Conservation (phyloP, 2,329 filamentous ascomycete genomes). For the Alternaria gansuensis region DNA sequence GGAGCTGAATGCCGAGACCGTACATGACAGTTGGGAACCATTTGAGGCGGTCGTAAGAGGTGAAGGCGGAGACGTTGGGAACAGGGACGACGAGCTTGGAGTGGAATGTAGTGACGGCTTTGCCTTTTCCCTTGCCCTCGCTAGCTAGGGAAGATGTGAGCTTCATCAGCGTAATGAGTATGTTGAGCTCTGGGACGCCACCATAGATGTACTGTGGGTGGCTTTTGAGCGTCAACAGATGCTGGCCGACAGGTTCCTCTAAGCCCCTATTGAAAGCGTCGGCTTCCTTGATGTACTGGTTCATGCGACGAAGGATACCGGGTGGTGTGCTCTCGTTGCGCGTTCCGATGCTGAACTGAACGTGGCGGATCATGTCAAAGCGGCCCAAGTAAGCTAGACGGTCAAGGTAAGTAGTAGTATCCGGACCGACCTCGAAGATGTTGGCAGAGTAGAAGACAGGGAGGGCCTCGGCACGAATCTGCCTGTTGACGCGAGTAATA, state of each 20-base stretch:
- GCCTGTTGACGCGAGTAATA: slow-evolving; percentile 27
- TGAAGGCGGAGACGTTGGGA: slow-evolving; percentile 18
- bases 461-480: slow-evolving; percentile 28
- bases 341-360: slow-evolving; percentile 22
- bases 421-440: slow-evolving; percentile 25
- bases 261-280: slow-evolving; percentile 18
- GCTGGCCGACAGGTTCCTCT: not conserved
- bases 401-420: slow-evolving; percentile 33
- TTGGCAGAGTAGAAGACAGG: slow-evolving; percentile 36
- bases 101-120: not conserved
- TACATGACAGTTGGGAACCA: slow-evolving; percentile 29
- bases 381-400: slow-evolving; percentile 28
- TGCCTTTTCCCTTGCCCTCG: not conserved
- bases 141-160: slow-evolving; percentile 16
- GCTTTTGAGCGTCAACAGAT: not conserved
- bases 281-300: slow-evolving; percentile 22
- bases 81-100: slow-evolving; percentile 29
- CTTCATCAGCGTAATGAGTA: slow-evolving; percentile 28
- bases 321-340: slow-evolving; percentile 3
- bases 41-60: slow-evolving; percentile 14
- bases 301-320: slow-evolving; percentile 19
- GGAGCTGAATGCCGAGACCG: slow-evolving; percentile 29
- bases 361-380: slow-evolving; percentile 34
- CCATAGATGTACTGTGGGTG: slow-evolving; percentile 11
- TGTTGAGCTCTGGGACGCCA: slow-evolving; percentile 20